A percentile compares a stretch with the other conserved stretches of the same genome.
Conservation (phyloP, 1,284 basidiomycete genomes). For the Xerocomus tenax region DNA sequence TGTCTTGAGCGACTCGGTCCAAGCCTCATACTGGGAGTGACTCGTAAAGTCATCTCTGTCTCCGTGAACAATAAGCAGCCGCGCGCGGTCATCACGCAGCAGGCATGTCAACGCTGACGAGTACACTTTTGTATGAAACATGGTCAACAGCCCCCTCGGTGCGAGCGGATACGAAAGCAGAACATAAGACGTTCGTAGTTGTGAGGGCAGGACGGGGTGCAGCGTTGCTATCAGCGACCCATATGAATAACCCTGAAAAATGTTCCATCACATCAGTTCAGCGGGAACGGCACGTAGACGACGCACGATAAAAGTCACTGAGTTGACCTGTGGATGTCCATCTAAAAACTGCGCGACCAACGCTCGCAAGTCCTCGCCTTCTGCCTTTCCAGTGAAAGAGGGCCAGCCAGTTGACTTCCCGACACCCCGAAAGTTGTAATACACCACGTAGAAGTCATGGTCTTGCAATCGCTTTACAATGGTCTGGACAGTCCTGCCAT, state of each 20-base stretch:
- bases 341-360: slow-evolving; percentile 51
- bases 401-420: slow-evolving; percentile 62
- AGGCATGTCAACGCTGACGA: slow-evolving; percentile 43
- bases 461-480: slow-evolving; percentile 33
- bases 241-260: slow-evolving; percentile 66
- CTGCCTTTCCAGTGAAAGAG: slow-evolving; percentile 60
- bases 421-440: slow-evolving; percentile 70
- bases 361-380: slow-evolving; percentile 58
- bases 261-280: slow-evolving; percentile 2
- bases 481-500: slow-evolving; percentile 20
- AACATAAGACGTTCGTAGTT: slow-evolving; percentile 53
- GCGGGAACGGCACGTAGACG: not conserved
- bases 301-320: slow-evolving; percentile 49
- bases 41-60: slow-evolving; percentile 67
- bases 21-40: slow-evolving; percentile 44
- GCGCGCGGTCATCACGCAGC: slow-evolving; percentile 35
- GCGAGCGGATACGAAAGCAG: slow-evolving; percentile 72
- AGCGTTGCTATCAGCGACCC: slow-evolving; percentile 65
- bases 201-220: slow-evolving; percentile 42
- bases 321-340: slow-evolving; percentile 36
- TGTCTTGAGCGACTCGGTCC: slow-evolving; percentile 39
- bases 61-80: slow-evolving; percentile 60
- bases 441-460: slow-evolving; percentile 50
- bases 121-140: slow-evolving; percentile 55
- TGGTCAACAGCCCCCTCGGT: slow-evolving; percentile 57